These are phyloP conservation scores for Bifiguratus adelaidae DNA, from an alignment of 192 early-diverging fungal species.

Conservation along the genomic window DNA sequence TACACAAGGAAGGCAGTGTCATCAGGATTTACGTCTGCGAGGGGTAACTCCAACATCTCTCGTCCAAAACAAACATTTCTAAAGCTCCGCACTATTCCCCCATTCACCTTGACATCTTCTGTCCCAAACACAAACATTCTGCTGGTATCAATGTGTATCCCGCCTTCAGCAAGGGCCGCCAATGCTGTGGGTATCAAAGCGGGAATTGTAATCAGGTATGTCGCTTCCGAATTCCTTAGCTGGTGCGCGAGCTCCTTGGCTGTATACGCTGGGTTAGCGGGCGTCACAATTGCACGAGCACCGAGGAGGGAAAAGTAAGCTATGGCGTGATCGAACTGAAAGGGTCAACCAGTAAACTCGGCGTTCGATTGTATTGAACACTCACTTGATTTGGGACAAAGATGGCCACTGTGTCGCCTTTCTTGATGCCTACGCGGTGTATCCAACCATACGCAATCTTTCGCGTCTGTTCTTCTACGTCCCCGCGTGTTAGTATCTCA, in stretches of 20 bases:
- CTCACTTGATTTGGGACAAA: conserved; percentile 55
- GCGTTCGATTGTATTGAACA: no score
- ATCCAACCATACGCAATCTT: conserved; percentile 37
- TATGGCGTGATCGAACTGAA: conserved; percentile 52
- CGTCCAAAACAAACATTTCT: no score
- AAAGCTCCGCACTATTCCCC: no score
- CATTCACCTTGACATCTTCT: no score
- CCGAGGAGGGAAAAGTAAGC: conserved; percentile 49
- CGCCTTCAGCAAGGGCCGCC: conserved; percentile 16
- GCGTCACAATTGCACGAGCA: conserved; percentile 55
- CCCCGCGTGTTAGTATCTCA: conserved; percentile 38
- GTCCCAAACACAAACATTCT: no score
- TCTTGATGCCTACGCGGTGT: conserved; percentile 39
- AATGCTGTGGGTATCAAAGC: conserved; percentile 16
- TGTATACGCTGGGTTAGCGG: conserved; percentile 78
- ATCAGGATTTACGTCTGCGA: no score
- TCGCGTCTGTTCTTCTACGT: conserved; percentile 20
- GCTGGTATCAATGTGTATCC: no score
- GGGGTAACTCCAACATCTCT: no score
- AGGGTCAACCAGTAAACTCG: no score
- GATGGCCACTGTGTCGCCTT: conserved; percentile 56
- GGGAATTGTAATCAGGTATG: conserved; percentile 43
- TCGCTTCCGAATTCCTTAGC: conserved; percentile 59
- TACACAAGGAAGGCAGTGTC: conserved; percentile 54
- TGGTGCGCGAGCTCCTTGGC: conserved; percentile 67